A percentile compares a stretch with the other conserved stretches of the same genome.
phyloP scores from a whole-genome alignment of 176 grass and related monocot genomes.

The Avena atlantica region DNA sequence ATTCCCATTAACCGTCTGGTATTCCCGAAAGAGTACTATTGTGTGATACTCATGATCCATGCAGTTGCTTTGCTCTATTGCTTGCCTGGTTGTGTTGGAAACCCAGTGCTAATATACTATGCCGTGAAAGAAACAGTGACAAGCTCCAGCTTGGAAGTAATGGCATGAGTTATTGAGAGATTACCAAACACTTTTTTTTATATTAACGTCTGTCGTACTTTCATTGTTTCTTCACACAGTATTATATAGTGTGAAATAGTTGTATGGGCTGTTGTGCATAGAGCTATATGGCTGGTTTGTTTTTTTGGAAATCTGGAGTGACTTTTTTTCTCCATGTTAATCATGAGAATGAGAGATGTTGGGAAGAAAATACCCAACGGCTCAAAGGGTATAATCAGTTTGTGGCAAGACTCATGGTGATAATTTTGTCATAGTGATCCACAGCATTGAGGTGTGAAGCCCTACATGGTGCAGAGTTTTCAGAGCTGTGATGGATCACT shows the following conservation, averaged over 20 bases:
- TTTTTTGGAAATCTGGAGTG: neutral
- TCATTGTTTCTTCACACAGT: neutral
- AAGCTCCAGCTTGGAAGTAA: neutral
- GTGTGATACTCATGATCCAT: constrained; percentile 19
- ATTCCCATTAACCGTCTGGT: constrained; percentile 35
- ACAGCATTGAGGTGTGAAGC: neutral
- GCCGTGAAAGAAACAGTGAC: neutral
- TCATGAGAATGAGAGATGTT: constrained; percentile 4
- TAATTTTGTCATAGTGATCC: neutral
- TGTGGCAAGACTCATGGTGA: neutral
- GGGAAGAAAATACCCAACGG: neutral
- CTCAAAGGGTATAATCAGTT: neutral
- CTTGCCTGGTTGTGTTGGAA: constrained; percentile 5
- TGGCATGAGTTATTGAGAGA: neutral
- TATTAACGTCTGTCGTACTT: neutral
- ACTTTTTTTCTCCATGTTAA: neutral
- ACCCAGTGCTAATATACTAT: neutral
- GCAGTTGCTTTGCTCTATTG: constrained; percentile 16
- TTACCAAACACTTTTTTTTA: neutral
- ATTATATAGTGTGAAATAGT: neutral
- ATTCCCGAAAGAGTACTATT: constrained; percentile 16
- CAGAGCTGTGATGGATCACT: too few species aligned
- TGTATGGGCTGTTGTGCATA: neutral
- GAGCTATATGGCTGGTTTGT: neutral
- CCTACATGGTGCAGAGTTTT: neutral